These are phyloP conservation scores for Mucor saturninus DNA, from an alignment of 371 early-diverging fungal species.

Conservation along the genomic window DNA sequence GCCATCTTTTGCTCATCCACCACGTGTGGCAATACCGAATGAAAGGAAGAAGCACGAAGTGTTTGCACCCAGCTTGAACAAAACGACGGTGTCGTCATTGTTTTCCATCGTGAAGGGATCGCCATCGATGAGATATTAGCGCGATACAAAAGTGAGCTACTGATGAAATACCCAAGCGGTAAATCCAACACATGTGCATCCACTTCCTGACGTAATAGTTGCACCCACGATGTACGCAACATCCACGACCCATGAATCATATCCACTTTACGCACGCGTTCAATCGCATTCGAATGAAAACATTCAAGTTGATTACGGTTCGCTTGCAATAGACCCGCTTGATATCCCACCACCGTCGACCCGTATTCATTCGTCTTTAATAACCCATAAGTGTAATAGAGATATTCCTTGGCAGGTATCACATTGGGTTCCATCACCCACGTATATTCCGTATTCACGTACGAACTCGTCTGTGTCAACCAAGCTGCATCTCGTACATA, in stretches of 20 bases:
- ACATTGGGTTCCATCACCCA: constrained; percentile 46
- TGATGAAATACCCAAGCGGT: constrained; percentile 42
- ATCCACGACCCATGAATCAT: constrained; percentile 34
- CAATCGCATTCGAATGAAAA: constrained; percentile 2
- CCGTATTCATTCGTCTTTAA: constrained; percentile 50
- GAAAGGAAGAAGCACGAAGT: neutral
- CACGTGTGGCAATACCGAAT: constrained; percentile 10
- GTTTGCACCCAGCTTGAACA: neutral
- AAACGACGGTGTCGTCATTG: neutral
- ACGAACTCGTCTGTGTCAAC: constrained; percentile 18
- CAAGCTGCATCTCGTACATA: constrained; percentile 28
- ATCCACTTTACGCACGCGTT: constrained; percentile 19
- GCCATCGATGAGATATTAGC: constrained; percentile 37
- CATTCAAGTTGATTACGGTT: neutral
- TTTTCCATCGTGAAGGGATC: constrained; percentile 23
- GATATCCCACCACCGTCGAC: constrained; percentile 40
- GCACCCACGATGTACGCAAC: constrained; percentile 20
- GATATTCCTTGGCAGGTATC: constrained; percentile 33
- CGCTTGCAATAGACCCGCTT: constrained; percentile 34
- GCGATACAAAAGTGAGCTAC: constrained; percentile 34
- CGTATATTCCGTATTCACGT: constrained; percentile 33
- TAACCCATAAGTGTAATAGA: constrained; percentile 38
- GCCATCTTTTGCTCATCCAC: constrained; percentile 9
- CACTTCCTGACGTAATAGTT: neutral
- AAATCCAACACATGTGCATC: constrained; percentile 6